Evolutionary conservation across 805 yeast genomes (phyloP), one percentile per base, ranked within the genome.

Genomic region (Hyphopichia homilentoma): DNA sequence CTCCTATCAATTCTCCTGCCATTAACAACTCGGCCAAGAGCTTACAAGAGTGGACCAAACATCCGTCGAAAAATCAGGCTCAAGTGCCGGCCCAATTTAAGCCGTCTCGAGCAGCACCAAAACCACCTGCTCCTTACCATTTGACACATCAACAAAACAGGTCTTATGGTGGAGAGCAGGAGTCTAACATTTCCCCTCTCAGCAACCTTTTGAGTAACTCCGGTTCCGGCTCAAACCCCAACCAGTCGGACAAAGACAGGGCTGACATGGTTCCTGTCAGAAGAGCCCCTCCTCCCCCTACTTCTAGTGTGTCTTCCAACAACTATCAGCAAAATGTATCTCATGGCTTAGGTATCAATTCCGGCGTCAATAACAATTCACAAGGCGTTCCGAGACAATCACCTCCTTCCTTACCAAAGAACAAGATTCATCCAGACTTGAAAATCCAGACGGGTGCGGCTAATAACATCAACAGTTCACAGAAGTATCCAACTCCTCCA

Each of bases 211-310:
- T 63, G 41, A 52, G 45, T 30, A 51, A 51, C 15, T 41, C 55
- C 12, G 19, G 22, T 18, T 21, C 18, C 14, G 21, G 14, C 23
- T 27, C 11, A 19, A 32, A 16, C 7, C 18, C 38, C n/a, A 30
- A 39, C 16, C 22, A 12, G 16, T 25, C 21, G 26, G 33, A 24
- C 25, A 35, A 37, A n/a, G 30, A 38, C 23, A 41, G 45, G 24
- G 42, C 38, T 9, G 70, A 60, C 19, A 46, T 74, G 36, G 54
- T 68, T 2, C 79, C 81, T 6, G 58, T 58, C 43, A 65, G 82
- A 55, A 65, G 62, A 36, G 80, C 82, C 1, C 82, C 81, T 5
- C 67, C 76, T 5, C 80, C 79, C 2, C 79, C 79, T 17, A n/a
- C n/a, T n/a, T n/a, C n/a, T n/a, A n/a, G n/a, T n/a, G n/a, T n/a